Evolutionary conservation across 2,329 filamentous ascomycete species (phyloP).

Genomic region (Pseudofabraea citricarpa): DNA sequence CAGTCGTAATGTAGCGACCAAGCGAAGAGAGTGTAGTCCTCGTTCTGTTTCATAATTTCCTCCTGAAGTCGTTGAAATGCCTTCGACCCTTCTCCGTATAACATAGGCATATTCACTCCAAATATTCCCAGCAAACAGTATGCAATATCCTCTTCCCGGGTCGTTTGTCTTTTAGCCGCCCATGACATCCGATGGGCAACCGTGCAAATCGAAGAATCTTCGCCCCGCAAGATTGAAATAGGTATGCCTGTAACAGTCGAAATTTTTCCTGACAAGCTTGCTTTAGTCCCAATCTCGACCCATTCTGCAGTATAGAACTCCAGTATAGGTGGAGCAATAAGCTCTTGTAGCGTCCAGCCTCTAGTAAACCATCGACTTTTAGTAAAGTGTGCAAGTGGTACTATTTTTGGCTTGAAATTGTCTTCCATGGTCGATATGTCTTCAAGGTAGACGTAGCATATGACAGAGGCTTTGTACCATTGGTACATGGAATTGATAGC

Average conservation of each 20-base stretch:
- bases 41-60: slow-evolving; percentile 23
- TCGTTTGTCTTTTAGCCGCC: slow-evolving; percentile 31
- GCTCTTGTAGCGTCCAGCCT: slow-evolving; percentile 1
- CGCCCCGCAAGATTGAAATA: neutral
- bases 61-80: slow-evolving; percentile 31
- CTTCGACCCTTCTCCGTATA: slow-evolving; percentile 31
- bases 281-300: neutral
- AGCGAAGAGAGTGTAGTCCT: slow-evolving; percentile 6
- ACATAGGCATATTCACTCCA: slow-evolving; percentile 35
- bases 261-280: neutral
- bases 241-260: neutral
- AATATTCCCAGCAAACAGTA: slow-evolving; percentile 40
- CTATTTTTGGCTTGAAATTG: too few species aligned
- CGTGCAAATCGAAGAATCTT: neutral
- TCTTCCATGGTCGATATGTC: neutral
- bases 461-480: slow-evolving; percentile 4
- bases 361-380: slow-evolving; percentile 3
- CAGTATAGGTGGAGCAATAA: neutral
- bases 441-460: slow-evolving; percentile 9
- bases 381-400: too few species aligned
- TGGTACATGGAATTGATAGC: too few species aligned
- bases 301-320: neutral
- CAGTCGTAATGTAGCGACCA: neutral
- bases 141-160: slow-evolving; percentile 32
- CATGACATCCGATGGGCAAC: slow-evolving; percentile 24